Percentiles rank a stretch among this genome's conserved stretches.
Evolutionary conservation across 2,329 filamentous ascomycete genomes (phyloP).

Genomic region (Cyphellophora europaea): DNA sequence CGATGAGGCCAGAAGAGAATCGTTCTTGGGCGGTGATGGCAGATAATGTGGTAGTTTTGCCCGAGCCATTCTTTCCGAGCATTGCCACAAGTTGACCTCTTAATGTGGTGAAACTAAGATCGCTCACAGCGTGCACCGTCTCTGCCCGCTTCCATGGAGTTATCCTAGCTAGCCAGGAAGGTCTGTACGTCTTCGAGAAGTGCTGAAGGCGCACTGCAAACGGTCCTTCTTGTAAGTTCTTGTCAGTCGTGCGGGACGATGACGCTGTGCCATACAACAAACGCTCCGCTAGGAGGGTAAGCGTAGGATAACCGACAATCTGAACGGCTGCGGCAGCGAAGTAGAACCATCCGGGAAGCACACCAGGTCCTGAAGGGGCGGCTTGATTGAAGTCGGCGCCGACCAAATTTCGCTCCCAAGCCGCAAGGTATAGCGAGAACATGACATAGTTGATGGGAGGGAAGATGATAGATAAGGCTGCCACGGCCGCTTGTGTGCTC

Average conservation of each 20-base stretch:
- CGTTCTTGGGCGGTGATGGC: conserved; percentile 74
- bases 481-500: conserved; percentile 53
- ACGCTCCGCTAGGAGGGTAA: conserved; percentile 65
- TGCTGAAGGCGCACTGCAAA: conserved; percentile 59
- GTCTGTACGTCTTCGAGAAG: conserved; percentile 70
- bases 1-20: conserved; percentile 65
- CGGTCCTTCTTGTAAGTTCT: conserved; percentile 19
- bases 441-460: conserved; percentile 79
- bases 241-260: conserved; percentile 35
- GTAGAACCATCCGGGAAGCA: conserved; percentile 61
- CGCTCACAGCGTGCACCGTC: conserved; percentile 66
- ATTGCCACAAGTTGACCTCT: conserved; percentile 77
- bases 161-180: conserved; percentile 48
- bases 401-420: conserved; percentile 56
- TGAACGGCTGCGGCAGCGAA: conserved; percentile 70
- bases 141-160: conserved; percentile 37
- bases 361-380: conserved; percentile 56
- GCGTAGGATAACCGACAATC: conserved; percentile 63
- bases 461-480: conserved; percentile 64
- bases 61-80: conserved; percentile 78
- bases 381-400: conserved; percentile 51
- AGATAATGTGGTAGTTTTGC: conserved; percentile 82
- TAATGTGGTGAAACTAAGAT: conserved; percentile 59
- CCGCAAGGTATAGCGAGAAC: conserved; percentile 64
- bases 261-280: conserved; percentile 65